Percentiles rank a stretch among this genome's conserved stretches.
These are phyloP conservation scores for Rubroboletus pulcherrimus DNA, from an alignment of 768 basidiomycete species.

Conservation along the genomic window DNA sequence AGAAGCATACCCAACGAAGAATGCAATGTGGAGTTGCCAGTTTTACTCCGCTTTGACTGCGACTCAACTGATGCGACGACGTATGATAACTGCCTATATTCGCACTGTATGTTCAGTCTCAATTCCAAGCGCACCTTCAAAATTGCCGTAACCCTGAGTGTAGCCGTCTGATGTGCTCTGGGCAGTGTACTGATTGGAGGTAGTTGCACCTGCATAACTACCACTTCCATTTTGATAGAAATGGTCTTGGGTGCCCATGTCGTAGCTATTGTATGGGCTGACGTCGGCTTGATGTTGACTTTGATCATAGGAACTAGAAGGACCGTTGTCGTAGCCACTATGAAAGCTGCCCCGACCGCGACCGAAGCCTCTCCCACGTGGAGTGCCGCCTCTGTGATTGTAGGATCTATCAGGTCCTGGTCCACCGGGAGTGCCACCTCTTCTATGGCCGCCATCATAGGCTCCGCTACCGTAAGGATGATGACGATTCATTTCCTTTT, in stretches of 20 bases:
- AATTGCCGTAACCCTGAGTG: slow-evolving; percentile 59
- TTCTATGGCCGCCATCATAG: slow-evolving; percentile 58
- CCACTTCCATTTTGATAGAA: slow-evolving; percentile 72
- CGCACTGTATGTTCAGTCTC: slow-evolving; percentile 49
- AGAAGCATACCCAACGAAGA: slow-evolving; percentile 21
- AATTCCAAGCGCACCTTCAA: slow-evolving; percentile 85
- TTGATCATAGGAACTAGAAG: slow-evolving; percentile 63
- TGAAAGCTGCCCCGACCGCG: slow-evolving; percentile 56
- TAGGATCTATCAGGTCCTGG: slow-evolving; percentile 70
- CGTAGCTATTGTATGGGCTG: slow-evolving; percentile 70
- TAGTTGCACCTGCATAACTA: slow-evolving; percentile 48
- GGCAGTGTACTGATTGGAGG: slow-evolving; percentile 50
- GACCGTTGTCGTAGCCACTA: slow-evolving; percentile 51
- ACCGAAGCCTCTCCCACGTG: slow-evolving; percentile 45
- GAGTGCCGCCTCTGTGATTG: slow-evolving; percentile 58
- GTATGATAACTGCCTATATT: slow-evolving; percentile 38
- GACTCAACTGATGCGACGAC: slow-evolving; percentile 36
- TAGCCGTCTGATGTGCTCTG: slow-evolving; percentile 44
- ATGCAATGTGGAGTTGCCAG: slow-evolving; percentile 32
- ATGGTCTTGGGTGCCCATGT: slow-evolving; percentile 49
- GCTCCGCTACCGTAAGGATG: slow-evolving; percentile 72
- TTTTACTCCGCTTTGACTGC: slow-evolving; percentile 52
- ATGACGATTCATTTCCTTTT: slow-evolving; percentile 72
- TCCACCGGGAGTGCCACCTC: slow-evolving; percentile 63
- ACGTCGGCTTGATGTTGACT: slow-evolving; percentile 56